A percentile compares a stretch with the other conserved stretches of the same genome.
Conservation (phyloP, 257 asterid species). For the Solanum dulcamara region DNA sequence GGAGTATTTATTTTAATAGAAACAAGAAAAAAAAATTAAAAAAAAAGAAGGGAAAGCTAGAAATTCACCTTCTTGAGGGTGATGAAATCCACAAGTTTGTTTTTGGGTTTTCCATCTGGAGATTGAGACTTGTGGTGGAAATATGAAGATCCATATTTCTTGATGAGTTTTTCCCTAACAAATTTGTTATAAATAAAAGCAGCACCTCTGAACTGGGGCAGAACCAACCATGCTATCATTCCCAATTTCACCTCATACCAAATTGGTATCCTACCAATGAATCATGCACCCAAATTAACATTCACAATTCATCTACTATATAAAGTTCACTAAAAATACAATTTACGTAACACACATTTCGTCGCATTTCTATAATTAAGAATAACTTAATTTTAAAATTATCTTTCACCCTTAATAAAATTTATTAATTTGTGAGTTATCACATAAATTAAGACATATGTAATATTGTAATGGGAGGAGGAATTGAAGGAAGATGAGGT, state of each 20-base stretch:
- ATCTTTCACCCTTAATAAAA: no score
- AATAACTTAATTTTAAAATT: no score
- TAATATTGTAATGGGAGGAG: no score
- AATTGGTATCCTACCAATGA: conserved; percentile 45
- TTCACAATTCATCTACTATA: no score
- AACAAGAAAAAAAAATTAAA: background rate
- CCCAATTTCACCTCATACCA: conserved; percentile 77
- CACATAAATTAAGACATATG: no score
- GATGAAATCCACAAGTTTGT: conserved; percentile 35
- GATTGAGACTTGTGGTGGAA: conserved; percentile 2
- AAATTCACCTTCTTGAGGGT: conserved; percentile 32
- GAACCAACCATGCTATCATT: conserved; percentile 64
- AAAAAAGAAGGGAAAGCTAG: background rate
- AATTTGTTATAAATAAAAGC: conserved; percentile 60
- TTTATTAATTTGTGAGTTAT: no score
- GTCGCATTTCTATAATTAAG: no score
- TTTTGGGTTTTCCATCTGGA: conserved; percentile 21
- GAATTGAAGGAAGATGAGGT: background rate
- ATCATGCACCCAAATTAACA: background rate
- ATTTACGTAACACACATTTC: no score
- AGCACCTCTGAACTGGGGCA: conserved; percentile 77
- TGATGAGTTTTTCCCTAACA: conserved; percentile 53
- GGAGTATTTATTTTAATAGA: background rate
- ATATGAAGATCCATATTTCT: conserved; percentile 29
- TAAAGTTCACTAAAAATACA: no score